phyloP scores from a whole-genome alignment of 495 filamentous ascomycete species.

The Evansstolkia leycettana region DNA sequence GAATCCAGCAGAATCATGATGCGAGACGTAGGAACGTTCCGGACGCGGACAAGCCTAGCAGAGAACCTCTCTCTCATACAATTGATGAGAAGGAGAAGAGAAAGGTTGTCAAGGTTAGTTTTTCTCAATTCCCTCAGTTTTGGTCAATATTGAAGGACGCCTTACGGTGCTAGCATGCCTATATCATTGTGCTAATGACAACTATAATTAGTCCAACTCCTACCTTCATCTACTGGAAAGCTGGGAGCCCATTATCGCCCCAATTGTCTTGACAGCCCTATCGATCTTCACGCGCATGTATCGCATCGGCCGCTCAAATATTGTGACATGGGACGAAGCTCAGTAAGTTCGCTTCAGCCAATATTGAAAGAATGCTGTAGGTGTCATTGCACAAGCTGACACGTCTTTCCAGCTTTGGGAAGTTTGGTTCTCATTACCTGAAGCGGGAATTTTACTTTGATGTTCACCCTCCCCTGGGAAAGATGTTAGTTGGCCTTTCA shows the following conservation, averaged over 20 bases:
- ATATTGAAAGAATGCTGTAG: slow-evolving; percentile 5
- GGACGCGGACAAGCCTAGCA: slow-evolving; percentile 27
- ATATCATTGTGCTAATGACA: slow-evolving; percentile 3
- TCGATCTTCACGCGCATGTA: slow-evolving; percentile 92
- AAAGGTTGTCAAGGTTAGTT: slow-evolving; percentile 27
- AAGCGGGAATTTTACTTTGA: slow-evolving; percentile 99
- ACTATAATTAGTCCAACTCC: slow-evolving; percentile 16
- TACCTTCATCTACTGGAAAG: slow-evolving; percentile 54
- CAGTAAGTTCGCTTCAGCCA: slow-evolving; percentile 54
- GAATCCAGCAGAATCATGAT: slow-evolving; percentile 52
- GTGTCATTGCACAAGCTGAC: slow-evolving; percentile 14
- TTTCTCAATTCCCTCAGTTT: not conserved
- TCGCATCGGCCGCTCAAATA: slow-evolving; percentile 87
- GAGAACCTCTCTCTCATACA: slow-evolving; percentile 18
- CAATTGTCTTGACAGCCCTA: slow-evolving; percentile 74
- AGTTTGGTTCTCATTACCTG: slow-evolving; percentile 97
- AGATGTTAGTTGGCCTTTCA: slow-evolving; percentile 94
- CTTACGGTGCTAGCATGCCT: too few relatives aligned
- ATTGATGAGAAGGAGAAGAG: slow-evolving; percentile 52
- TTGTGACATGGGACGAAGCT: slow-evolving; percentile 98
- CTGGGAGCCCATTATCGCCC: slow-evolving; percentile 80
- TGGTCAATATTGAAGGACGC: not conserved
- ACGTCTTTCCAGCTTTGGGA: slow-evolving; percentile 67
- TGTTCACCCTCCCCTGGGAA: slow-evolving; percentile 92
- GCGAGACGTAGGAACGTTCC: slow-evolving; percentile 65